A percentile compares a stretch with the other conserved stretches of the same genome.
phyloP scores from a whole-genome alignment of 345 rosid species.

The Lenwebbia sp. region DNA sequence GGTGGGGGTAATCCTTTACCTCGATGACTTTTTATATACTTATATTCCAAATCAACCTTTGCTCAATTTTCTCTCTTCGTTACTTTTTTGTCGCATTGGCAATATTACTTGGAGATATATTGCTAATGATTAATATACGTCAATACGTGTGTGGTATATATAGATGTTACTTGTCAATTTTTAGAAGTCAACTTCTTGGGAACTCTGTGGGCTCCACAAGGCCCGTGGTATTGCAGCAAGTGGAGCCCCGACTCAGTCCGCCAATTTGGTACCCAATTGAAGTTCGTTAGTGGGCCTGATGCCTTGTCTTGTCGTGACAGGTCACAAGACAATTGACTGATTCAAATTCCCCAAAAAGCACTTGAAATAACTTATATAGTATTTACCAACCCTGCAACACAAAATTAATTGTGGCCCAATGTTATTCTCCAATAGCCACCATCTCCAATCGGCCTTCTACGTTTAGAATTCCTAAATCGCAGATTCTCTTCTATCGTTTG shows the following conservation, averaged over 20 bases:
- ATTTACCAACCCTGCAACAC: not conserved
- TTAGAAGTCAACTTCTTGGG: not conserved
- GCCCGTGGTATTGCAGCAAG: not conserved
- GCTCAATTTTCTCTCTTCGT: not conserved
- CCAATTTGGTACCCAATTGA: not conserved
- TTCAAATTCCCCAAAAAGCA: not conserved
- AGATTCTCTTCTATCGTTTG: not conserved
- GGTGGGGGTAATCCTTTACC: not conserved
- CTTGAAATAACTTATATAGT: not conserved
- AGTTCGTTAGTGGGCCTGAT: not conserved
- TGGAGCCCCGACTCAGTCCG: not conserved
- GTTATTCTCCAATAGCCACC: not conserved
- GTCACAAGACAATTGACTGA: not conserved
- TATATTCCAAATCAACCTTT: not conserved
- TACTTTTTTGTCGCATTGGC: not conserved
- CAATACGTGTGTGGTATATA: not conserved
- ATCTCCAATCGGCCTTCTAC: not conserved
- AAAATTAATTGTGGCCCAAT: not conserved
- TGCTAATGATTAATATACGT: not conserved
- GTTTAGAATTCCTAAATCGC: not conserved
- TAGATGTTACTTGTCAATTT: not conserved
- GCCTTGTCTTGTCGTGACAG: not conserved
- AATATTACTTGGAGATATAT: not conserved
- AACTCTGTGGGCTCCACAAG: not conserved
- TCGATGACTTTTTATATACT: not conserved